Evolutionary conservation across 2,329 filamentous ascomycete genomes (phyloP).

Genomic region (Hirsutella thompsonii): DNA sequence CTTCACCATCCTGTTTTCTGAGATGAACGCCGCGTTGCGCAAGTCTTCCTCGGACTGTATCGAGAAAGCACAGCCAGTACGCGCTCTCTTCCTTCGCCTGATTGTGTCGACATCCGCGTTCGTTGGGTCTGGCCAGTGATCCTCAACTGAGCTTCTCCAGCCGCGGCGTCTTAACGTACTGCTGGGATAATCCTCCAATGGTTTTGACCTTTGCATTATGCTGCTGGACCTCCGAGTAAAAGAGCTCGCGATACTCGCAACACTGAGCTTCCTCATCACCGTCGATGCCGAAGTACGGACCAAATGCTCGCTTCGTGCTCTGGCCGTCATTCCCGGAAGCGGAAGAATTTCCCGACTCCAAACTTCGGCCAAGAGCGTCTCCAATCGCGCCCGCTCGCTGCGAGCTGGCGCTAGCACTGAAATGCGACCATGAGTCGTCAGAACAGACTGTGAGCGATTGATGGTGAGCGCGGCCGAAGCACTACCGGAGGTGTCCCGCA

Average conservation of each 20-base stretch:
- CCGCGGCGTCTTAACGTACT: not conserved
- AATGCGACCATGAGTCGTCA: constrained; percentile 52
- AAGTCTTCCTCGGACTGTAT: not conserved
- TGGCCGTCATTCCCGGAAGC: constrained; percentile 65
- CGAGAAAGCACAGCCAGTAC: not conserved
- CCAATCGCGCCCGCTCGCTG: constrained; percentile 64
- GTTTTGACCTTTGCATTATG: constrained; percentile 13
- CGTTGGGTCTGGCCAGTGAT: not conserved
- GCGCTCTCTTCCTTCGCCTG: constrained; percentile 1
- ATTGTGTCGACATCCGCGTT: not conserved
- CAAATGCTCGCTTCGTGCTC: constrained; percentile 54
- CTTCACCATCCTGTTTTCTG: too few species aligned
- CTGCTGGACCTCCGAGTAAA: constrained; percentile 62
- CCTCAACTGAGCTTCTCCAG: not conserved
- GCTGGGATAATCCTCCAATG: not conserved
- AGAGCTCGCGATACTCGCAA: constrained; percentile 64
- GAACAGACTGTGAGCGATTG: constrained; percentile 66
- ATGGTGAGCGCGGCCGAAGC: constrained; percentile 37
- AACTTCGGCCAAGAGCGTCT: constrained; percentile 60
- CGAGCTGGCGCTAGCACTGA: constrained; percentile 63
- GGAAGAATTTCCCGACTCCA: constrained; percentile 75
- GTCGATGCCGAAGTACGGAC: constrained; percentile 71
- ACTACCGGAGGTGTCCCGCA: constrained; percentile 38
- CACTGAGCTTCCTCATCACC: constrained; percentile 78
- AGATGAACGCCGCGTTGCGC: too few species aligned